Evolutionary conservation across 2,329 filamentous ascomycete species (phyloP), one percentile per base, ranked within the genome.

Genomic region (Exophiala dermatitidis): DNA sequence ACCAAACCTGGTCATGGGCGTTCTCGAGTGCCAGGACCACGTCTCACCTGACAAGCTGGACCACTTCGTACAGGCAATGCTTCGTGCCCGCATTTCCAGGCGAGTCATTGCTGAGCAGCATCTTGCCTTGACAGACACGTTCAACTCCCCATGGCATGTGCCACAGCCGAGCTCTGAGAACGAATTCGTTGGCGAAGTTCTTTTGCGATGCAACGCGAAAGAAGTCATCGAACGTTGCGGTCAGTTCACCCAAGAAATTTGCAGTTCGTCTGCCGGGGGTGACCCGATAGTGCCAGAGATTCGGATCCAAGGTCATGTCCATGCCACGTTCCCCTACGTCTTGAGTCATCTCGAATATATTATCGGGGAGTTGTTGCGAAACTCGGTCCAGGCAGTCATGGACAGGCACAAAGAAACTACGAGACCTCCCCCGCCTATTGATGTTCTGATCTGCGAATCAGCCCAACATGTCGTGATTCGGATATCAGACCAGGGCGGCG

Each of bases 31-130:
- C 64, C 85, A 86, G 60, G 85, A 85, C 44, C 76, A 94, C 41
- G 88, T 97, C 75, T 83, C 84, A 44, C 77, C 86, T 0, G 82
- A 86, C 19, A 84, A 90, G 55, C 85, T 95, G 62, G 93, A 98
- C 71, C 83, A 82, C 48, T 95, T 98, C 67, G 96, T 97, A 87
- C 96, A 91, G 63, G 93, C 88, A 1, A 84, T 97, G 58, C 73
- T 98, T 50, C 81, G 88, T 75, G 93, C 91, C 57, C 82, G 93
- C 55, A 98, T 98, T 62, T 96, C 90, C 42, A 84, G 93, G 55
- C 83, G 94, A 58, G 93, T 97, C 61, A 98, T 98, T 66, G 93
- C 93, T 33, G 93, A 98, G 71, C 93, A 98, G 66, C 93, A 98
- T 67, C 82, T 98, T 36, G 90, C 93, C 6, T 79, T 98, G 12